These are phyloP conservation scores for Endotrypanum monterogeii DNA, from an alignment of 208 protist species.

Conservation along the genomic window DNA sequence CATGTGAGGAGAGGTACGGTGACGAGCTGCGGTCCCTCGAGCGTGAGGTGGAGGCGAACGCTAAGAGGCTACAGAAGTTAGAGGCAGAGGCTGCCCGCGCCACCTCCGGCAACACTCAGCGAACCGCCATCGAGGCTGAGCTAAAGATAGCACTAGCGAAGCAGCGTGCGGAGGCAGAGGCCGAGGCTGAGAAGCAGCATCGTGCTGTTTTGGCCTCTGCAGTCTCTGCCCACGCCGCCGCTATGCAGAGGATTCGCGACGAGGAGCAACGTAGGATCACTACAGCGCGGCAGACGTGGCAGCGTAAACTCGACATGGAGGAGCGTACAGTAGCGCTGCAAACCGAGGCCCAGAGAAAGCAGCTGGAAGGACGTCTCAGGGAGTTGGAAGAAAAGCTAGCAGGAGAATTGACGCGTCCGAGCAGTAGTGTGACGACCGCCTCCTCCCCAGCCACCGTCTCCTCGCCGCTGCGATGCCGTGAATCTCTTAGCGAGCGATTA, in stretches of 20 bases:
- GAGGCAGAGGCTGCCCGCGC: constrained; percentile 32
- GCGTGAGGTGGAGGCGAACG: constrained; percentile 38
- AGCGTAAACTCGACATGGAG: constrained; percentile 23
- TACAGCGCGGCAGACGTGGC: constrained; percentile 17
- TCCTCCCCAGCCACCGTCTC: neutral
- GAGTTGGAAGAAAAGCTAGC: constrained; percentile 19
- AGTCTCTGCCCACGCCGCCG: constrained; percentile 10
- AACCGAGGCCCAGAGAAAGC: constrained; percentile 25
- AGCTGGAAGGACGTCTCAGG: constrained; percentile 31
- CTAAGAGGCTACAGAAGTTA: constrained; percentile 33
- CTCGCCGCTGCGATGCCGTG: neutral
- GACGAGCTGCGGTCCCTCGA: constrained; percentile 38
- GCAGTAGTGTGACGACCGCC: neutral
- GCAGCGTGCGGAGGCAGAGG: constrained; percentile 16
- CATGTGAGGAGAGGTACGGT: constrained; percentile 47
- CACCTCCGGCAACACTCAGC: constrained; percentile 31
- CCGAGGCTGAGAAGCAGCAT: constrained; percentile 12
- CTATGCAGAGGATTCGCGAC: constrained; percentile 16
- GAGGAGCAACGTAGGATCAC: constrained; percentile 19
- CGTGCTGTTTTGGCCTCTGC: constrained; percentile 5
- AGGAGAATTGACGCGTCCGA: neutral
- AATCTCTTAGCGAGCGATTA: constrained; percentile 24
- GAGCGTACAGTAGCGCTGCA: constrained; percentile 28
- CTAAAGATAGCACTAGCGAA: constrained; percentile 15
- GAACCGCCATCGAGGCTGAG: constrained; percentile 24